A percentile compares a stretch with the other conserved stretches of the same genome.
Conservation (phyloP, 1,139 yeast species). For the Sugiyamaella grinbergsii region DNA sequence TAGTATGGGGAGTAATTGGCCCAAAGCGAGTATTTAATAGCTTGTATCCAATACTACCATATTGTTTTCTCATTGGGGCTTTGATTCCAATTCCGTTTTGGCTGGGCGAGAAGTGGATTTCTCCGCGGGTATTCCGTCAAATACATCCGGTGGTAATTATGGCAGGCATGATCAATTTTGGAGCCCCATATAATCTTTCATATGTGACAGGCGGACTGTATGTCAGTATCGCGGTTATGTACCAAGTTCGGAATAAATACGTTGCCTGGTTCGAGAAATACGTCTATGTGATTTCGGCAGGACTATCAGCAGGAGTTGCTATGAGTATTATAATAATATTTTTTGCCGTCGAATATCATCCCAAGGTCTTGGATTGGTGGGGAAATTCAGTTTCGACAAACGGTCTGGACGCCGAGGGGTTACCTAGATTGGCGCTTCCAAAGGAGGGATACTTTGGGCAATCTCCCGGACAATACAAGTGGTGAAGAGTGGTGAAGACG, state of each 20-base stretch:
- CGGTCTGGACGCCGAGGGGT: constrained; percentile 49
- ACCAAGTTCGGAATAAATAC: constrained; percentile 52
- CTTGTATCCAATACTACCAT: constrained; percentile 51
- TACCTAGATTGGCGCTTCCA: constrained; percentile 38
- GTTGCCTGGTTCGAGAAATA: constrained; percentile 65
- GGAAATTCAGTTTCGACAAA: constrained; percentile 51
- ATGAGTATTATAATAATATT: constrained; percentile 57
- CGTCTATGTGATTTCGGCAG: constrained; percentile 61
- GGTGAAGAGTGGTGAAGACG: too few species aligned
- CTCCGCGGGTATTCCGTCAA: constrained; percentile 42
- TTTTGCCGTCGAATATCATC: constrained; percentile 54
- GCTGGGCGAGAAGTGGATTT: constrained; percentile 18
- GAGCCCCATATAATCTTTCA: constrained; percentile 55
- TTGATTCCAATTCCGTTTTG: constrained; percentile 25
- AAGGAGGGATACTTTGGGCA: constrained; percentile 27
- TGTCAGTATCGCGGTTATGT: constrained; percentile 55
- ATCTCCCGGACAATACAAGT: constrained; percentile 39
- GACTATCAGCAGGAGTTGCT: constrained; percentile 62
- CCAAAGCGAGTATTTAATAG: constrained; percentile 58
- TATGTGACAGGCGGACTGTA: constrained; percentile 56
- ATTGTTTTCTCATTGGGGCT: constrained; percentile 48
- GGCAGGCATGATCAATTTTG: constrained; percentile 46
- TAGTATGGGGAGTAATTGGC: constrained; percentile 68
- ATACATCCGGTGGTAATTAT: constrained; percentile 55
- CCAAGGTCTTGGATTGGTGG: constrained; percentile 56